phyloP scores from a whole-genome alignment of 2,329 filamentous ascomycete genomes.

The Didymella glomerata region DNA sequence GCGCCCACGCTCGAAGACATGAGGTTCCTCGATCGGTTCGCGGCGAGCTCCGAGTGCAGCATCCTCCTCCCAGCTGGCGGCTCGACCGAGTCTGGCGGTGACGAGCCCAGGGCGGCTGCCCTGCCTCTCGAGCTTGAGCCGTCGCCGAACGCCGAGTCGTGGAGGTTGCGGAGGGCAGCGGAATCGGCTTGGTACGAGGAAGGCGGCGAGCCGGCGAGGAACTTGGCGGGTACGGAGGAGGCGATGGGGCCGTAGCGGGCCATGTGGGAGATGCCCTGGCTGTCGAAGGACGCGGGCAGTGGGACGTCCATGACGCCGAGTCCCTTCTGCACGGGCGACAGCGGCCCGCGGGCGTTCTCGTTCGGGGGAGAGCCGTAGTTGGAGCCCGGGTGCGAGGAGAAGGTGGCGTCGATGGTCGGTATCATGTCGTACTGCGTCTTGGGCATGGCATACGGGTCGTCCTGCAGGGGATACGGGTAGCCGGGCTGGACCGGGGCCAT shows the following conservation, averaged over 20 bases:
- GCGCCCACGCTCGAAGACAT: conserved; percentile 68
- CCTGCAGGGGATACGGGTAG: conserved; percentile 52
- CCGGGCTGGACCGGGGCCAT: conserved; percentile 54
- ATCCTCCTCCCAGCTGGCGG: conserved; percentile 68
- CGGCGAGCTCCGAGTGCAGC: conserved; percentile 70
- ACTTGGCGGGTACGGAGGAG: conserved; percentile 90
- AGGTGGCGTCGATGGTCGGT: conserved; percentile 65
- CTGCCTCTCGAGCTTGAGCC: conserved; percentile 73
- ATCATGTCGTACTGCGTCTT: conserved; percentile 58
- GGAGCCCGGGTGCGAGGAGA: conserved; percentile 66
- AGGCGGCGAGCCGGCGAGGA: conserved; percentile 84
- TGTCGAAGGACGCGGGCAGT: conserved; percentile 93
- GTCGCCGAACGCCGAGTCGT: conserved; percentile 73
- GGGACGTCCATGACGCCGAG: conserved; percentile 95
- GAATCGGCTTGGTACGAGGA: conserved; percentile 70
- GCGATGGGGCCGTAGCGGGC: conserved; percentile 90
- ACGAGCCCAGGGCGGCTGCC: conserved; percentile 55
- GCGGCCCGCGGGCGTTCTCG: conserved; percentile 70
- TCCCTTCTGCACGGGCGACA: conserved; percentile 76
- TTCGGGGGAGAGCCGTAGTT: conserved; percentile 87
- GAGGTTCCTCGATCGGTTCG: conserved; percentile 62
- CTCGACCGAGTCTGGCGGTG: conserved; percentile 69
- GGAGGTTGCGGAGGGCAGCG: conserved; percentile 66
- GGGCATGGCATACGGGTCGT: conserved; percentile 50
- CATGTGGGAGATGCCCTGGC: conserved; percentile 91